Evolutionary conservation across 108 stramenopile genomes (phyloP).

Genomic region (Fistulifera pelliculosa): DNA sequence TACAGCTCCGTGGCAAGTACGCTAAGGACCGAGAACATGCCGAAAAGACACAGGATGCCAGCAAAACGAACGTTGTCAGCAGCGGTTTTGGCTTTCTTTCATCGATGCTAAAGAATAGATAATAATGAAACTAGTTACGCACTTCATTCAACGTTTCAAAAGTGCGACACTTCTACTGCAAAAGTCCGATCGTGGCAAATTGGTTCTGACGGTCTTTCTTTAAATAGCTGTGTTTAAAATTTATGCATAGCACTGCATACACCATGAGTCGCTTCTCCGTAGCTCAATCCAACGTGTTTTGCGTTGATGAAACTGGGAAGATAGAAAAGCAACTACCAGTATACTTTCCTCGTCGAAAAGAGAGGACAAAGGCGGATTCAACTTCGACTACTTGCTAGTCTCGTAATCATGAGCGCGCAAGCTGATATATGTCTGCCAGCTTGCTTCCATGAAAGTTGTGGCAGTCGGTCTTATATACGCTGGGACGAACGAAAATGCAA

Average conservation of each 20-base stretch:
- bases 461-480: slow-evolving; percentile 29
- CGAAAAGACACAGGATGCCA: neutral
- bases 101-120: slow-evolving; percentile 11
- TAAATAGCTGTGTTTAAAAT: too few species aligned
- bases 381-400: neutral
- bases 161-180: too few species aligned
- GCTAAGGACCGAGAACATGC: slow-evolving; percentile 21
- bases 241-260: too few species aligned
- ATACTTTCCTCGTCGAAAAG: too few species aligned
- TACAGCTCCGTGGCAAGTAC: slow-evolving; percentile 67
- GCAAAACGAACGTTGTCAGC: slow-evolving; percentile 1
- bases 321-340: too few species aligned
- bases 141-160: too few species aligned
- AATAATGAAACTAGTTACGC: neutral
- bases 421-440: slow-evolving; percentile 57
- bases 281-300: too few species aligned
- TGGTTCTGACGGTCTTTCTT: too few species aligned
- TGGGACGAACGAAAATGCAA: slow-evolving; percentile 43
- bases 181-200: too few species aligned
- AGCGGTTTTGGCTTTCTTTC: slow-evolving; percentile 3
- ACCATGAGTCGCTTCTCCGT: too few species aligned
- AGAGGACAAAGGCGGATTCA: too few species aligned
- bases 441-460: slow-evolving; percentile 40
- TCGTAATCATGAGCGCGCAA: slow-evolving; percentile 28
- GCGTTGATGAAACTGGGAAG: too few species aligned